Percentiles rank a stretch among this genome's conserved stretches.
These are phyloP conservation scores for Neurospora crassa DNA, from an alignment of 2,329 filamentous ascomycete species.

Conservation along the genomic window DNA sequence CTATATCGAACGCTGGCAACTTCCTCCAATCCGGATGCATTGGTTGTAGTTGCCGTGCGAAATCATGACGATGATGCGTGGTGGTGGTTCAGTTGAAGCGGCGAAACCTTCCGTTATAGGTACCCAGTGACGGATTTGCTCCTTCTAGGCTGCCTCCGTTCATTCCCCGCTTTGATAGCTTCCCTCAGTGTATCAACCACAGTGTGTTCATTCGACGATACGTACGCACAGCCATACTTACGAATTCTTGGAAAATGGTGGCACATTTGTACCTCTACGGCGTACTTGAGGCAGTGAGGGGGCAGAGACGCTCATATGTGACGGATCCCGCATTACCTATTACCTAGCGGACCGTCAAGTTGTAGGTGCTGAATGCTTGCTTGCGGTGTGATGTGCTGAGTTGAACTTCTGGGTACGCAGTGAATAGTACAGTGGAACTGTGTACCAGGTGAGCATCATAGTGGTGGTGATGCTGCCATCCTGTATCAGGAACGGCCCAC, in stretches of 20 bases:
- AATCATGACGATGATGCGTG: neutral
- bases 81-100: neutral
- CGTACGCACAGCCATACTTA: neutral
- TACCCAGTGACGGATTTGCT: neutral
- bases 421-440: neutral
- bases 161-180: neutral
- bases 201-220: neutral
- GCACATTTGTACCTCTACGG: neutral
- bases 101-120: neutral
- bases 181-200: neutral
- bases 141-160: neutral
- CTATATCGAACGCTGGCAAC: conserved; percentile 1
- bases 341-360: neutral
- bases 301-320: neutral
- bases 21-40: neutral
- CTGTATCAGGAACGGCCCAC: neutral
- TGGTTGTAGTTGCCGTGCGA: neutral
- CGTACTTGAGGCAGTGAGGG: neutral
- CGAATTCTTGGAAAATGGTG: neutral
- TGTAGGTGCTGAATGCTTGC: neutral
- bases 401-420: neutral
- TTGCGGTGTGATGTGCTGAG: neutral
- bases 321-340: neutral
- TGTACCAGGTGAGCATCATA: neutral
- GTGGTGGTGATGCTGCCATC: neutral